Percentiles rank a stretch among this genome's conserved stretches.
Evolutionary conservation across 1,284 basidiomycete species (phyloP).

Genomic region (Phenoliferia sp.): DNA sequence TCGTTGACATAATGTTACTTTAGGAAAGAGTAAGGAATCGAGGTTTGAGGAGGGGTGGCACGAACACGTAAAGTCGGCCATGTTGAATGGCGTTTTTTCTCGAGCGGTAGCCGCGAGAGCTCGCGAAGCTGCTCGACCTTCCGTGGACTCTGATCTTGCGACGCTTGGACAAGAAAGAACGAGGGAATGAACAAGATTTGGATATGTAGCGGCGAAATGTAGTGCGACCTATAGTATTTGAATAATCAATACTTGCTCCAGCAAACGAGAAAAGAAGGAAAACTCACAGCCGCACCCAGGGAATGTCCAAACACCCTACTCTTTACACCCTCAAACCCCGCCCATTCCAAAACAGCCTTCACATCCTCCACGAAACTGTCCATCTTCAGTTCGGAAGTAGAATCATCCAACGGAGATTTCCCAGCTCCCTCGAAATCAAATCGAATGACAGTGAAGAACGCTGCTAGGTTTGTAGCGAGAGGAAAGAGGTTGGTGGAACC

Average conservation of each 20-base stretch:
- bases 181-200: background rate
- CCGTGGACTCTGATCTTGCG: background rate
- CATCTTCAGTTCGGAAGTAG: background rate
- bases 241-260: background rate
- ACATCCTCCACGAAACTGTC: constrained; percentile 9
- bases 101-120: background rate
- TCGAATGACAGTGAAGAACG: background rate
- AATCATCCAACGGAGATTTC: background rate
- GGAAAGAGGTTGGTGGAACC: constrained; percentile 14
- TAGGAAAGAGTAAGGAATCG: background rate
- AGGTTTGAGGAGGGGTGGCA: no score
- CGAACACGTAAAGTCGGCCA: background rate
- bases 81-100: background rate
- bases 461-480: background rate
- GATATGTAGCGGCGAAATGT: constrained; percentile 7
- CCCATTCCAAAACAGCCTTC: background rate
- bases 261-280: no score
- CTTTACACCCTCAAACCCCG: background rate
- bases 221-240: constrained; percentile 1
- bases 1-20: constrained; percentile 3
- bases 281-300: background rate
- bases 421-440: constrained; percentile 14
- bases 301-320: constrained; percentile 6
- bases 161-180: constrained; percentile 8
- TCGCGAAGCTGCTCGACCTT: background rate